Evolutionary conservation across 169 alveolate genomes (phyloP).

Genomic region (Theileria orientalis): DNA sequence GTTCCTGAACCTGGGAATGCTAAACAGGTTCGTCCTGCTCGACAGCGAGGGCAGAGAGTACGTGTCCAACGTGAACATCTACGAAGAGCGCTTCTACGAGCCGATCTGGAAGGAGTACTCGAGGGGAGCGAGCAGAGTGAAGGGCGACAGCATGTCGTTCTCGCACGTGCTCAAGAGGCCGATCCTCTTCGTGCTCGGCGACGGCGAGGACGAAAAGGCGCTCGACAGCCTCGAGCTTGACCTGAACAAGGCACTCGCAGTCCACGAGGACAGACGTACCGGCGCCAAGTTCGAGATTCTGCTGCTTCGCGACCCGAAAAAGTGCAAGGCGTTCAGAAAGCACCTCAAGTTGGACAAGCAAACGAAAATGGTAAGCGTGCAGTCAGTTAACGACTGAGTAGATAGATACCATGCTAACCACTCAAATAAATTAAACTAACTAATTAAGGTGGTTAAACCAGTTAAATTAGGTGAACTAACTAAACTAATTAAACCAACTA

Average conservation of each 20-base stretch:
- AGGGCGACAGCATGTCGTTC: conserved; percentile 57
- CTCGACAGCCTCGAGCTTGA: conserved; percentile 23
- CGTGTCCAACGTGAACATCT: conserved; percentile 32
- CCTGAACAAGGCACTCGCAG: conserved; percentile 33
- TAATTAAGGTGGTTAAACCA: no score
- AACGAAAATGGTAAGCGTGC: not conserved
- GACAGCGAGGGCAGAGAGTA: conserved; percentile 61
- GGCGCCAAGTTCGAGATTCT: conserved; percentile 54
- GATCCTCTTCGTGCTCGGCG: conserved; percentile 52
- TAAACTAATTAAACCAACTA: no score
- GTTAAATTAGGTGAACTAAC: no score
- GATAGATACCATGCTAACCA: no score
- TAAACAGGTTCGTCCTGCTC: conserved; percentile 43
- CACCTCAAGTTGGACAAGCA: not conserved
- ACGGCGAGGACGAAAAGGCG: conserved; percentile 22
- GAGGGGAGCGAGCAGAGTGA: conserved; percentile 43
- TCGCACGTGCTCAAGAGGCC: conserved; percentile 24
- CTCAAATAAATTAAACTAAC: no score
- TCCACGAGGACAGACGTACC: conserved; percentile 32
- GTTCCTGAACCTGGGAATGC: conserved; percentile 31
- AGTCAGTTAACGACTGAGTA: not conserved
- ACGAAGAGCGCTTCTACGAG: not conserved
- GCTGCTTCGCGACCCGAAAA: conserved; percentile 14
- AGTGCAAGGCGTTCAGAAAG: not conserved
- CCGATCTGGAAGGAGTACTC: not conserved